A percentile compares a stretch with the other conserved stretches of the same genome.
These are phyloP conservation scores for Tuber borchii DNA, from an alignment of 495 filamentous ascomycete species.

Conservation along the genomic window DNA sequence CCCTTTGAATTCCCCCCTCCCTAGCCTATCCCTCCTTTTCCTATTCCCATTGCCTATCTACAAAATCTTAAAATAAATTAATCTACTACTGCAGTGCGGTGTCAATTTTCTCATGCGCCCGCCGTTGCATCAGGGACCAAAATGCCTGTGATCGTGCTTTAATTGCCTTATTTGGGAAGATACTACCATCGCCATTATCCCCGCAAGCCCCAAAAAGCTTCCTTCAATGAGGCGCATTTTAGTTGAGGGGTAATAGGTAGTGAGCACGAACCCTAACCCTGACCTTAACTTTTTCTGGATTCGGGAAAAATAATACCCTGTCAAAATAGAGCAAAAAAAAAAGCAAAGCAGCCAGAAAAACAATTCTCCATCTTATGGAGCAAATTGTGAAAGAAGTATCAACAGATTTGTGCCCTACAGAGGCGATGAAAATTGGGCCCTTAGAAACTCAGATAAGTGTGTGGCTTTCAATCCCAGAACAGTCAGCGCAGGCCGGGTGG, in stretches of 20 bases:
- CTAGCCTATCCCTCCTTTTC: too few relatives aligned
- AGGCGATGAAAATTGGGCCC: background rate
- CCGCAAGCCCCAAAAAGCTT: background rate
- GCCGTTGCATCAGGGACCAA: too few relatives aligned
- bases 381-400: background rate
- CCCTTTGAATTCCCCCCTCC: too few relatives aligned
- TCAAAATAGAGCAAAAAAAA: background rate
- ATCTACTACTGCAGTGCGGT: too few relatives aligned
- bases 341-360: background rate
- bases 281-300: conserved; percentile 1
- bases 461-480: conserved; percentile 1
- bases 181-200: too few relatives aligned
- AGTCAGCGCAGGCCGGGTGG: background rate
- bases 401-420: background rate
- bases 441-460: background rate
- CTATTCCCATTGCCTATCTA: too few relatives aligned
- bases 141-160: too few relatives aligned
- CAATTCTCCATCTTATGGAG: background rate
- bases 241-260: background rate
- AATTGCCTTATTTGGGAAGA: background rate
- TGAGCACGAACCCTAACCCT: conserved; percentile 1
- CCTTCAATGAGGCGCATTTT: background rate
- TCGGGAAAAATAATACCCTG: conserved; percentile 2
- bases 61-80: too few relatives aligned
- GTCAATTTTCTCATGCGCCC: too few relatives aligned